Conservation (phyloP, 164 flowering plant genomes). For the Echeveria elegans region DNA sequence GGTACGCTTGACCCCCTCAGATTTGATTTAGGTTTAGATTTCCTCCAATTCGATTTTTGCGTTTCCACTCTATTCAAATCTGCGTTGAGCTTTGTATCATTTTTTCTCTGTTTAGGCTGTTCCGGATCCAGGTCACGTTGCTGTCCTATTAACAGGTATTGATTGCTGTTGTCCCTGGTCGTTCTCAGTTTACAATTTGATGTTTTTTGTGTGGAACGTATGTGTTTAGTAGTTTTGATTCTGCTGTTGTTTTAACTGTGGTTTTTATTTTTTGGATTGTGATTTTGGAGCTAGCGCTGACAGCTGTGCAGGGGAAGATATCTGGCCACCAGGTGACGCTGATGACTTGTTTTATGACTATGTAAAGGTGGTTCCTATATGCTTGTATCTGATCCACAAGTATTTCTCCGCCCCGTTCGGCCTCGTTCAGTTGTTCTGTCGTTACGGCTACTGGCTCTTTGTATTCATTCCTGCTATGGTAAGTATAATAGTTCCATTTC, state of each 20-base stretch:
- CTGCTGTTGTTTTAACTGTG: neutral
- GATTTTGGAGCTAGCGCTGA: slow-evolving; percentile 24
- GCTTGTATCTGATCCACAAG: slow-evolving; percentile 70
- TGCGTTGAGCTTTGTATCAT: too few relatives aligned
- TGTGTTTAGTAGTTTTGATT: neutral
- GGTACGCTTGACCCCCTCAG: too few relatives aligned
- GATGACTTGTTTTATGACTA: slow-evolving; percentile 97
- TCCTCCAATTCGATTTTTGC: too few relatives aligned
- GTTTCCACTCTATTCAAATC: slow-evolving; percentile 14
- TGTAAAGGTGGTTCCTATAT: slow-evolving; percentile 72
- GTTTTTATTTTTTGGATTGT: neutral
- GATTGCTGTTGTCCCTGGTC: neutral
- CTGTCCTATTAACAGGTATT: slow-evolving; percentile 68
- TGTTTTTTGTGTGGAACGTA: neutral
- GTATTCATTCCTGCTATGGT: slow-evolving; percentile 91
- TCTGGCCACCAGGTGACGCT: slow-evolving; percentile 90
- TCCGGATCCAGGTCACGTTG: slow-evolving; percentile 48
- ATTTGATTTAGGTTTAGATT: too few relatives aligned
- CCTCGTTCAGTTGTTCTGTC: slow-evolving; percentile 78
- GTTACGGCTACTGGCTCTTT: slow-evolving; percentile 91
- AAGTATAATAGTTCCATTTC: slow-evolving; percentile 22
- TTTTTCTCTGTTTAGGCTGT: slow-evolving; percentile 45
- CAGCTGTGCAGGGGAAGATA: slow-evolving; percentile 87
- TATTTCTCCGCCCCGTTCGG: slow-evolving; percentile 97
- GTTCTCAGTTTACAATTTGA: neutral